phyloP scores from a whole-genome alignment of 441 rosid genomes.

The Arabidopsis hybrid region DNA sequence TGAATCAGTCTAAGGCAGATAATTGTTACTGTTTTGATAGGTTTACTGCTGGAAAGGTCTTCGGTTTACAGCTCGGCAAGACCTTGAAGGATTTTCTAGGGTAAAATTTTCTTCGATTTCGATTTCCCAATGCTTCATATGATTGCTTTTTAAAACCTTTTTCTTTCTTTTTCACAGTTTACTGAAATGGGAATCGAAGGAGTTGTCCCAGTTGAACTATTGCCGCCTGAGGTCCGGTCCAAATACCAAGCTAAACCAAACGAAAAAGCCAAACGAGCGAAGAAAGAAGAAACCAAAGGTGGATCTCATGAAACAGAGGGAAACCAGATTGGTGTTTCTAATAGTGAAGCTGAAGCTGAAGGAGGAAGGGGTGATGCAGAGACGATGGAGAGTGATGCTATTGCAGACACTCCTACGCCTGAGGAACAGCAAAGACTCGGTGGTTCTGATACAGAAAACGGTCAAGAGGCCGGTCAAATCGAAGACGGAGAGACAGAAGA shows the following conservation, averaged over 20 bases:
- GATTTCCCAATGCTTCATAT: slow-evolving; percentile 28
- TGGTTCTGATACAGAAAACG: slow-evolving; percentile 71
- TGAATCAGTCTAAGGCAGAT: slow-evolving; percentile 5
- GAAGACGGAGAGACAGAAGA: slow-evolving; percentile 89
- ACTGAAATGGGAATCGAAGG: slow-evolving; percentile 95
- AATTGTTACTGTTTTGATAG: slow-evolving; percentile 50
- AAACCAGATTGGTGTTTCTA: slow-evolving; percentile 68
- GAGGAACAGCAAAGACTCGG: slow-evolving; percentile 82
- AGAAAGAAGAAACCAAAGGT: slow-evolving; percentile 81
- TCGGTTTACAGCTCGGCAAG: slow-evolving; percentile 92
- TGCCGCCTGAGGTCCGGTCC: slow-evolving; percentile 76
- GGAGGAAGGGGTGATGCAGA: slow-evolving; percentile 69
- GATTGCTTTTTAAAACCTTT: slow-evolving; percentile 5
- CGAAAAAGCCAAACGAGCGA: slow-evolving; percentile 90
- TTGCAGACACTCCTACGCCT: slow-evolving; percentile 59
- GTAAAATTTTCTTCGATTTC: slow-evolving; percentile 49
- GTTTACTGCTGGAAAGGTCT: slow-evolving; percentile 99
- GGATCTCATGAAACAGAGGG: slow-evolving; percentile 66
- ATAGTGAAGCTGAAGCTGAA: slow-evolving; percentile 73
- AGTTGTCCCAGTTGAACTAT: slow-evolving; percentile 91
- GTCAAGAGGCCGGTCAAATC: slow-evolving; percentile 82
- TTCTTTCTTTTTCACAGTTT: slow-evolving; percentile 62
- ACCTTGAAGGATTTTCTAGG: slow-evolving; percentile 94
- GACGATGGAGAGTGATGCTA: slow-evolving; percentile 68
- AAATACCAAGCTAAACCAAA: slow-evolving; percentile 86